Conservation (phyloP, 2,329 filamentous ascomycete species). For the Akanthomyces dipterigenus region DNA sequence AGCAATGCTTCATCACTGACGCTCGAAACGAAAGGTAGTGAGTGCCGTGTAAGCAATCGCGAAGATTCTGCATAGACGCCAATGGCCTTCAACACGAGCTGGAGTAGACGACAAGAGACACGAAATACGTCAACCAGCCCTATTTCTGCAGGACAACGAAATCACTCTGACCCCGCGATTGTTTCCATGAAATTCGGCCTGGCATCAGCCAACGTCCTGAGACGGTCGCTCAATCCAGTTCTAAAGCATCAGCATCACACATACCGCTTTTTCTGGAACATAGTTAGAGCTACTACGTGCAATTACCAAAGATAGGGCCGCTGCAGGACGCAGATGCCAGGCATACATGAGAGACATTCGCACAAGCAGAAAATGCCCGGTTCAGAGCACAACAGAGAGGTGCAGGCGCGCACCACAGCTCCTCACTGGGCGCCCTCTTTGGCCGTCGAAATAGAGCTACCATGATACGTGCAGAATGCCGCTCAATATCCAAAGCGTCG, state of each 20-base stretch:
- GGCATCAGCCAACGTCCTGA: background rate
- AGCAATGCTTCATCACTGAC: background rate
- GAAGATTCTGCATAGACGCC: background rate
- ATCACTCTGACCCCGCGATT: background rate
- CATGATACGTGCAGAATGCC: background rate
- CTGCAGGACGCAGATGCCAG: background rate
- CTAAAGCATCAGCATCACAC: background rate
- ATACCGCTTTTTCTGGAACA: background rate
- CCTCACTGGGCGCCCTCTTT: background rate
- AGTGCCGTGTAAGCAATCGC: background rate
- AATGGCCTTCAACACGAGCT: background rate
- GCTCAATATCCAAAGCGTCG: background rate
- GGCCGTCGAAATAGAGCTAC: background rate
- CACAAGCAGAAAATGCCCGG: background rate
- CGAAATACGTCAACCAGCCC: too few species aligned
- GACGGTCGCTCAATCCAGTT: background rate
- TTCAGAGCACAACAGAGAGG: background rate
- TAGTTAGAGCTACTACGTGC: too few species aligned
- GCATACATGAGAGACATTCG: constrained; percentile 1
- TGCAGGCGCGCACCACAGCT: background rate
- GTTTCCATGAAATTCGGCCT: background rate
- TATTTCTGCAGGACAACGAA: background rate
- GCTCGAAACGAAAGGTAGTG: background rate
- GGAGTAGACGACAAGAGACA: too few species aligned
- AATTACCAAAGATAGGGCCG: background rate